phyloP scores from a whole-genome alignment of 768 basidiomycete genomes.

The Tulasnella sp. region DNA sequence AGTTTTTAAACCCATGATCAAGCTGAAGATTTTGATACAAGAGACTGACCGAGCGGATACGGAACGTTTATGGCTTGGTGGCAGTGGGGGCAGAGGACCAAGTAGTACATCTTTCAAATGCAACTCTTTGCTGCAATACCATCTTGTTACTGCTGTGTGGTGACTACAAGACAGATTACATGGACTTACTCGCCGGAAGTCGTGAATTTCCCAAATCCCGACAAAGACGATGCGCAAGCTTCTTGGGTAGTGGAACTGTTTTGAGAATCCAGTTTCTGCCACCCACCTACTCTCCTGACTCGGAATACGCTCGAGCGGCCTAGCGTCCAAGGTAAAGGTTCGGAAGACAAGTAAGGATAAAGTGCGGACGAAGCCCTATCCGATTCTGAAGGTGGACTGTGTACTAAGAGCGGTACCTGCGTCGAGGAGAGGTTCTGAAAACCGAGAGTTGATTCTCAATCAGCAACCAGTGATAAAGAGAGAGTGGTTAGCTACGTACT shows the following conservation, averaged over 20 bases:
- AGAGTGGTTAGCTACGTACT: neutral
- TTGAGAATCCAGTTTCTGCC: neutral
- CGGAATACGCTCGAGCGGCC: neutral
- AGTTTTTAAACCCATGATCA: too few relatives aligned
- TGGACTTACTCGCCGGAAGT: neutral
- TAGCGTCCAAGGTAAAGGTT: constrained; percentile 4
- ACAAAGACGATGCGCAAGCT: too few relatives aligned
- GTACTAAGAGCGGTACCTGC: neutral
- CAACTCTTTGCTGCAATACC: neutral
- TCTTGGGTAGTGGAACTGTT: too few relatives aligned
- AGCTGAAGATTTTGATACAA: neutral
- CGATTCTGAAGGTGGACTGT: neutral
- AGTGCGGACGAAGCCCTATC: neutral
- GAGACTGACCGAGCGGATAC: neutral
- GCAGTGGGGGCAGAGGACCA: neutral
- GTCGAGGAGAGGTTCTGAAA: too few relatives aligned
- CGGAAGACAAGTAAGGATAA: neutral
- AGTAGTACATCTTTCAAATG: neutral
- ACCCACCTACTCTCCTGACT: neutral
- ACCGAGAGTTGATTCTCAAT: too few relatives aligned
- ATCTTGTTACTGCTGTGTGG: too few relatives aligned
- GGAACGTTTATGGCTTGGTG: neutral
- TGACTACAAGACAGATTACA: too few relatives aligned
- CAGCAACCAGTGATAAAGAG: neutral
- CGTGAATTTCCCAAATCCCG: too few relatives aligned